Base-by-base conservation (phyloP, 108 stramenopile genomes). In the Fistulifera solaris region DNA sequence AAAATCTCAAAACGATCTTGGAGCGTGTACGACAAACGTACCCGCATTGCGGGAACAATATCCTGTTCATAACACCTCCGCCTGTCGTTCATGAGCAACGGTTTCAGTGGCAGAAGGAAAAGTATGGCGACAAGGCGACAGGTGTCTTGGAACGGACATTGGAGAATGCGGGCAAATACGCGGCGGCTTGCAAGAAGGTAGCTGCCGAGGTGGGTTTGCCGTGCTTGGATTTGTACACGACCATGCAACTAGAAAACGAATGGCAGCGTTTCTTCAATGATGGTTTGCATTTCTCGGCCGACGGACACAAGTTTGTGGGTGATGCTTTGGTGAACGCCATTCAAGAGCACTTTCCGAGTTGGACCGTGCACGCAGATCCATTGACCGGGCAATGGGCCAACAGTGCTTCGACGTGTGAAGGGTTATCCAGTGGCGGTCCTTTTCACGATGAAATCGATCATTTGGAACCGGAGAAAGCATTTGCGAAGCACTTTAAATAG, bases 401-500 rank as follows among this genome's bases (percentile, higher is more conserved):
- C 62, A 78, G 79, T 10, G 62, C 64, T 8, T 82, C 83, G 1
- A 49, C 44, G 27, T 86, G 85, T 55, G 38, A 52, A 15, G 60
- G 42, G 2, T 44, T 76, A 17, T 61, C 70, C 3, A 39, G 17
- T 18, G 52, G 59, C 56, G 80, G 78, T 2, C 85, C 85, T 27
- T 90, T 81, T 67, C 83, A 86, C 61, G 85, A 90, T 64, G 73
- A 85, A 44, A 82, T 90, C 60, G 73, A 87, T 70, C 70, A 63
- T 40, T 51, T 40, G 10, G 35, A 84, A 44, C 67, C 62, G 17
- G 63, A 63, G 4, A 56, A 63, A 55, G 66, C 81, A 11, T 89
- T 89, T 63, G 52, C 38, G 1, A 57, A 45, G 31, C 31, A 35
- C 8, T 35, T 35, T 8, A n/a, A n/a, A n/a, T n/a, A n/a, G n/a